phyloP scores from a whole-genome alignment of 208 protist species.

The Acanthamoeba royreba region DNA sequence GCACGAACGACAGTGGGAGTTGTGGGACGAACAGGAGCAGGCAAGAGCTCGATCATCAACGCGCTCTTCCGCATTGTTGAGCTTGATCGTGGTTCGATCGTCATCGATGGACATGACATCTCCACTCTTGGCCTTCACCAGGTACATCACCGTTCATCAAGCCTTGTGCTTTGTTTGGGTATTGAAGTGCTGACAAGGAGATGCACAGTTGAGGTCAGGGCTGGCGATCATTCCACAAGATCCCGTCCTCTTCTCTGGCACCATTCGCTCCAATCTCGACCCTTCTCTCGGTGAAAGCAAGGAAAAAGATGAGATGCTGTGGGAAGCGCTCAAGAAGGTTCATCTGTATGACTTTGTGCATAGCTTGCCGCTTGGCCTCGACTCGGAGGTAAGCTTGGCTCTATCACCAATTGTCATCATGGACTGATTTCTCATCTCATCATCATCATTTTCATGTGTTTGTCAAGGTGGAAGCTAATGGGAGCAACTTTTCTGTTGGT shows the following conservation, averaged over 20 bases:
- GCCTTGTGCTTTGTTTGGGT: no score
- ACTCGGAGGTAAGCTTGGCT: not conserved
- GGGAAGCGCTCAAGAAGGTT: constrained; percentile 58
- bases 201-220: constrained; percentile 35
- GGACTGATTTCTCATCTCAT: not conserved
- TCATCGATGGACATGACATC: no score
- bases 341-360: constrained; percentile 40
- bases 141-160: no score
- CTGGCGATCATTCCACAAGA: constrained; percentile 70
- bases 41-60: no score
- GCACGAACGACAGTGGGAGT: no score
- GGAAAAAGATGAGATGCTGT: constrained; percentile 51
- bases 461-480: not conserved
- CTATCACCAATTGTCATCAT: not conserved
- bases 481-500: constrained; percentile 75
- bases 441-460: not conserved
- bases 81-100: no score
- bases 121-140: no score
- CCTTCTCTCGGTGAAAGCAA: not conserved
- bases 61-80: no score
- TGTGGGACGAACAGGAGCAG: no score
- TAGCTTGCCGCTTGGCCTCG: not conserved
- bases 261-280: constrained; percentile 25
- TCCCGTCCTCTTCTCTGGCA: constrained; percentile 70
- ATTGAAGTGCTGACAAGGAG: no score